Base-by-base conservation (phyloP, 2,329 filamentous ascomycete genomes). In the Akanthomyces dipterigenus region DNA sequence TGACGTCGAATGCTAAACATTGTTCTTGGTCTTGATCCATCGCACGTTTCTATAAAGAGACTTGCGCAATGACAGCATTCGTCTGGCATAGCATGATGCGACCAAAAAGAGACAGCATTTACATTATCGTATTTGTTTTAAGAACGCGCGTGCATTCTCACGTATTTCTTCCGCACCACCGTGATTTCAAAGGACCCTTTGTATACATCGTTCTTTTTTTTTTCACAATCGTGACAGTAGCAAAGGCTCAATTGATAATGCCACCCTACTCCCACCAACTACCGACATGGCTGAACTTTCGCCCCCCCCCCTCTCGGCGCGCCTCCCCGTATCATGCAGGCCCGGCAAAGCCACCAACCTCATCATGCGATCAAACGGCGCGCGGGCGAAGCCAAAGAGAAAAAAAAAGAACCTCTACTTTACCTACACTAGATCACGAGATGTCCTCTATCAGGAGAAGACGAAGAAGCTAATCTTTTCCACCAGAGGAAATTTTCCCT, bases 1-100 rank as follows among this genome's bases (percentile, higher is more conserved):
- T 0, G 70, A 72, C 53, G 70, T 71, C 2, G 70, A 72, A 51
- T 72, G 71, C 40, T 72, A 62, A 24, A 42, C 18, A 3, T 22
- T 12, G 1, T 5, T 22, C 1, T 43, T 11, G 3, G 16, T 1
- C 12, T 3, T 55, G 42, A 2, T 16, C 6, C 5, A 5, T 22
- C 1, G 11, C 42, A 9, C 1, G 11, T 20, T 20, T 12, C 20
- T 55, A n/a, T 16, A 28, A 8, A 28, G 12, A 42, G 5, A 20
- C 1, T 26, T 28, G 20, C 26, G 26, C 36, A 22, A 26, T 20
- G 14, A n/a, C 20, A 20, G 51, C 14, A 49, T 26, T 11, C 9
- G n/a, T 18, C 8, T 28, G 9, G 3, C 26, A 26, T 28, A 16
- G 49, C 18, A 20, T 6, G 12, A 34, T 22, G 20, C 16, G 1